These are phyloP conservation scores for Trametes cingulata DNA, from an alignment of 768 basidiomycete species.

Conservation along the genomic window DNA sequence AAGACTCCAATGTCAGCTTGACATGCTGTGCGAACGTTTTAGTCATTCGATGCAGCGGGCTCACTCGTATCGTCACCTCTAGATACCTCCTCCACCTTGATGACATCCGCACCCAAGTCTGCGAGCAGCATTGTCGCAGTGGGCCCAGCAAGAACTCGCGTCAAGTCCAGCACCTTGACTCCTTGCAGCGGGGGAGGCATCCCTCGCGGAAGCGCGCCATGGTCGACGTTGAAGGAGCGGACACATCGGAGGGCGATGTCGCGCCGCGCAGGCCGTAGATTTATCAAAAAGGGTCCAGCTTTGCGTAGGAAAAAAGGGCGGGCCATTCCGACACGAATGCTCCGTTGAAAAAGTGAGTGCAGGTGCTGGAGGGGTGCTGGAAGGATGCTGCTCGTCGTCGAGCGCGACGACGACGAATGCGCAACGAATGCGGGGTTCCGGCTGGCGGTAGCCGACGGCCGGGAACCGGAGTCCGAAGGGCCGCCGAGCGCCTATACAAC, in stretches of 20 bases:
- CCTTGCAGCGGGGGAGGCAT: slow-evolving; percentile 81
- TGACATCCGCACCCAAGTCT: slow-evolving; percentile 87
- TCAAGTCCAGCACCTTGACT: slow-evolving; percentile 83
- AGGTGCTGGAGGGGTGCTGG: not conserved
- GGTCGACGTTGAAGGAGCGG: slow-evolving; percentile 13
- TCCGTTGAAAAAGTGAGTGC: not conserved
- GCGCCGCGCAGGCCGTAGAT: no score
- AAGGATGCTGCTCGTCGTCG: no score
- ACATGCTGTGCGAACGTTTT: slow-evolving; percentile 16
- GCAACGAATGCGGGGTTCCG: not conserved
- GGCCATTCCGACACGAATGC: slow-evolving; percentile 1
- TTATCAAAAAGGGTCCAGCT: no score
- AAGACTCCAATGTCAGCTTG: slow-evolving; percentile 11
- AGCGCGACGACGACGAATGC: not conserved
- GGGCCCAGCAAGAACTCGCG: slow-evolving; percentile 89
- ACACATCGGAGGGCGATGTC: not conserved
- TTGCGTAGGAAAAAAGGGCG: no score
- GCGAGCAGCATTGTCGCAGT: slow-evolving; percentile 93
- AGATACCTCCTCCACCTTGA: slow-evolving; percentile 83
- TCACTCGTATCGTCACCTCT: slow-evolving; percentile 89
- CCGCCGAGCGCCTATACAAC: slow-evolving; percentile 1
- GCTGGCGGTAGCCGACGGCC: not conserved
- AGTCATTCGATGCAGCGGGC: slow-evolving; percentile 26
- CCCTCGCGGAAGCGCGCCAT: slow-evolving; percentile 35
- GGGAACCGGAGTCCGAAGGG: not conserved